Conservation (phyloP, 352 stramenopile species). For the Blastocystis sp. region DNA sequence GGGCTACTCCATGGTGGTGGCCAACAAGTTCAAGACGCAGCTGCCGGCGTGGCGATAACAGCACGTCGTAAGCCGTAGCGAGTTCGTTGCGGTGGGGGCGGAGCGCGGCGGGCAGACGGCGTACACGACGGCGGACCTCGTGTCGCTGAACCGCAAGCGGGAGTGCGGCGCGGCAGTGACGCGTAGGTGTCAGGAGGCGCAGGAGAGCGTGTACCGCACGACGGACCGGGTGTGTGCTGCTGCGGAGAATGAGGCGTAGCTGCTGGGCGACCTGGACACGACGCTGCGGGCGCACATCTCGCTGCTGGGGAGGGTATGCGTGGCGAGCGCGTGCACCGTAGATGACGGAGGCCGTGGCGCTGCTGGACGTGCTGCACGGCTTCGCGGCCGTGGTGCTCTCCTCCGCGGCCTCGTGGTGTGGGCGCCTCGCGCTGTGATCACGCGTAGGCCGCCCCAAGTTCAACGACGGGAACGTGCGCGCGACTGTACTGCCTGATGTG, state of each 20-base stretch:
- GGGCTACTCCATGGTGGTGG: slow-evolving; percentile 5
- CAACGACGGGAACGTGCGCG: slow-evolving; percentile 10
- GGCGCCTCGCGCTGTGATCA: not conserved
- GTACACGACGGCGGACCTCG: not conserved
- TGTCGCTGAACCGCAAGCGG: slow-evolving; percentile 33
- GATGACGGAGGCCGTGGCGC: slow-evolving; percentile 22
- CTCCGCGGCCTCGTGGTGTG: not conserved
- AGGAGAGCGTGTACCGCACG: slow-evolving; percentile 1
- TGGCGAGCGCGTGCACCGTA: not conserved
- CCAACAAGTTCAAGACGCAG: not conserved
- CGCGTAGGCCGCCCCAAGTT: not conserved
- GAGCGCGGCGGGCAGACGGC: not conserved
- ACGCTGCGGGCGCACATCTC: not conserved
- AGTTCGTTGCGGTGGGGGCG: slow-evolving; percentile 10
- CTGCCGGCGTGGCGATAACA: not conserved
- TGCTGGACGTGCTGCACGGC: slow-evolving; percentile 29
- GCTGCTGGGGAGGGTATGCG: not conserved
- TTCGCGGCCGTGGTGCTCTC: not conserved
- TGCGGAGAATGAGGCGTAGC: not conserved
- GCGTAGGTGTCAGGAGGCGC: slow-evolving; percentile 1
- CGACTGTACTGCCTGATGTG: no score
- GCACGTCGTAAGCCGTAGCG: not conserved
- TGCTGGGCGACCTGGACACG: not conserved
- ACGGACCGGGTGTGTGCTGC: not conserved
- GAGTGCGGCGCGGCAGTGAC: not conserved